Base-by-base conservation (phyloP, 345 rosid species). In the Turritis glabra region DNA sequence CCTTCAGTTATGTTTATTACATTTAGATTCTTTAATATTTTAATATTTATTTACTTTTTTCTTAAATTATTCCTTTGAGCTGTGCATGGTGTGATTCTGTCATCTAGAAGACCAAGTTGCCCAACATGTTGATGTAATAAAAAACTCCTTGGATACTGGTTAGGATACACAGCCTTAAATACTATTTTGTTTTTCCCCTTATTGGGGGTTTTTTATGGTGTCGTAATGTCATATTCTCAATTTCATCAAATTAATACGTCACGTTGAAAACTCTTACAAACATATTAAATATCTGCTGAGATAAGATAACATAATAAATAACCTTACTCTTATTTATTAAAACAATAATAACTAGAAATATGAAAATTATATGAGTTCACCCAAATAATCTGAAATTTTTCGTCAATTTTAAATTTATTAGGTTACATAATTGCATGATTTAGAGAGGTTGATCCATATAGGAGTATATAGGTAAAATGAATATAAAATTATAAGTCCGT, bases 101-200 rank as follows among this genome's bases (percentile, higher is more conserved):
- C 57, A 76, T 76, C 64, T 76, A 69, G 71, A 76, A 62, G 71
- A 53, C 35, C 75, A 53, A 76, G 57, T 62, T 76, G 75, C 23
- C 58, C 59, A 76, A 69, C 80, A 76, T 62, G 58, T 43, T 69
- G 51, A 76, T 69, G 17, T 53, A 53, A 25, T 41, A 12, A 69
- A 41, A 46, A 17, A 33, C 37, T 41, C 61, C 30, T 50, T 75
- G 47, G 62, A 59, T 27, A 65, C 66, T 66, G 13, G 33, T 74
- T 66, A 57, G 52, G 67, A 74, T 75, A 61, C 64, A 75, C 21
- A 60, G 17, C 40, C 48, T 60, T 69, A 60, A 75, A 60, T 75
- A 60, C 67, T 46, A 10, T 14, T 26, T 58, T 50, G 12, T 67
- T 58, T 65, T 33, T 17, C 17, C 14, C 22, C 3, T 44, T 23